Evolutionary conservation across 768 basidiomycete species (phyloP), one percentile per base, ranked within the genome.

Genomic region (Rickenella mellea): DNA sequence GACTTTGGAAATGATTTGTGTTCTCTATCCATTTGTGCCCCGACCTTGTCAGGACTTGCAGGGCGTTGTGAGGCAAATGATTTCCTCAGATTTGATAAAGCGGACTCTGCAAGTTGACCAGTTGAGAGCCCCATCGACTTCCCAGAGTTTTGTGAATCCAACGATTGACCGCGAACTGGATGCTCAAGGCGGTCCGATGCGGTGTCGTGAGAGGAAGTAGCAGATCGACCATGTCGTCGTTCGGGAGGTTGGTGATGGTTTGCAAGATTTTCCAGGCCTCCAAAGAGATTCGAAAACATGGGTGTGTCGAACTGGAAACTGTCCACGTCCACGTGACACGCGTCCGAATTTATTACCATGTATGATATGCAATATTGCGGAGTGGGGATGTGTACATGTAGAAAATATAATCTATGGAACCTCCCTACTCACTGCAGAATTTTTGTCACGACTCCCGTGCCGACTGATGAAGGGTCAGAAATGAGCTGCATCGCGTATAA

Each of bases 401-500:
- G 22, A 31, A 32, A 17, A n/a, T n/a, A n/a, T n/a, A 20, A 15
- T 17, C 21, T 46, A 11, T 12, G 39, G 33, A 29, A 21, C 6
- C 17, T 19, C 15, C 38, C 62, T 26, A 58, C 65, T 46, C 56
- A 60, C 45, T 74, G 69, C 43, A 90, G 57, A 49, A 92, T 76
- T 65, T 91, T 88, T 49, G 88, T 90, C 48, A 96, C 80, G 52
- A 98, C 79, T 53, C 94, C 94, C 48, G 94, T 98, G 44, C 90
- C 93, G 57, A 97, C 87, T 89, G 49, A 6, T 24, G 21, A 30
- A 41, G 26, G 44, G 11, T 36, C 24, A 29, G 28, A 40, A 38
- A 40, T 51, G 27, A 41, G 27, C 52, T 43, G 35, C 19, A 36
- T 38, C 4, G n/a, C n/a, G 17, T 29, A 39, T 14, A 15, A 51